Conservation (phyloP, 2,329 filamentous ascomycete genomes). For the Xylariaceae sp. region DNA sequence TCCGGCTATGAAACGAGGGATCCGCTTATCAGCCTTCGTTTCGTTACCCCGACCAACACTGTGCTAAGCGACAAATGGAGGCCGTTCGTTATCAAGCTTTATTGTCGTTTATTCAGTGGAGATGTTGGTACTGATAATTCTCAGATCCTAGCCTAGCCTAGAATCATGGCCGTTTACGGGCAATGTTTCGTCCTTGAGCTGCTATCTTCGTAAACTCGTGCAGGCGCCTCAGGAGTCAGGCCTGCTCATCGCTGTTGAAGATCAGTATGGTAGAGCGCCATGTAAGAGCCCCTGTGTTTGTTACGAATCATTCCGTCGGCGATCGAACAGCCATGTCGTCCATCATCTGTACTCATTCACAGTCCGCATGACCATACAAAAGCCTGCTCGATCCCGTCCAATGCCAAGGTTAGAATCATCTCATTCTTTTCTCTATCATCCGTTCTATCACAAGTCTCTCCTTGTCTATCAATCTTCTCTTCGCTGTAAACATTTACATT, state of each 20-base stretch:
- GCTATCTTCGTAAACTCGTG: conserved; percentile 5
- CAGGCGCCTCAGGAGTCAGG: conserved; percentile 37
- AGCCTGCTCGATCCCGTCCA: conserved; percentile 26
- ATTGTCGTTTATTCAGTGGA: conserved; percentile 8
- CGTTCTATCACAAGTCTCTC: conserved; percentile 31
- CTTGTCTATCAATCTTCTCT: conserved; percentile 35
- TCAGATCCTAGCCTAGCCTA: conserved; percentile 12
- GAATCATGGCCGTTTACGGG: conserved; percentile 6
- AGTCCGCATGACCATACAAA: conserved; percentile 33
- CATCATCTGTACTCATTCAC: neutral
- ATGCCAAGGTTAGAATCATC: conserved; percentile 16
- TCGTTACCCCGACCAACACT: conserved; percentile 17
- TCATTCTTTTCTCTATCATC: conserved; percentile 34
- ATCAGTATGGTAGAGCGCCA: conserved; percentile 28
- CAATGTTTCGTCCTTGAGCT: neutral
- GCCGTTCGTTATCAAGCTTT: neutral
- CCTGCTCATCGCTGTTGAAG: conserved; percentile 32
- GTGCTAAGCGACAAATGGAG: conserved; percentile 15
- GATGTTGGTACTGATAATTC: conserved; percentile 18
- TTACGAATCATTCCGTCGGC: conserved; percentile 15
- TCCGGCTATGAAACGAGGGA: conserved; percentile 26
- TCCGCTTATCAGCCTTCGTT: conserved; percentile 34
- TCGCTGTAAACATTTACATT: conserved; percentile 41
- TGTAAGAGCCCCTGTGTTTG: conserved; percentile 16
- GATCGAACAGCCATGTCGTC: conserved; percentile 13